phyloP scores from a whole-genome alignment of 2,329 filamentous ascomycete genomes.

The Xylaria sp. region DNA sequence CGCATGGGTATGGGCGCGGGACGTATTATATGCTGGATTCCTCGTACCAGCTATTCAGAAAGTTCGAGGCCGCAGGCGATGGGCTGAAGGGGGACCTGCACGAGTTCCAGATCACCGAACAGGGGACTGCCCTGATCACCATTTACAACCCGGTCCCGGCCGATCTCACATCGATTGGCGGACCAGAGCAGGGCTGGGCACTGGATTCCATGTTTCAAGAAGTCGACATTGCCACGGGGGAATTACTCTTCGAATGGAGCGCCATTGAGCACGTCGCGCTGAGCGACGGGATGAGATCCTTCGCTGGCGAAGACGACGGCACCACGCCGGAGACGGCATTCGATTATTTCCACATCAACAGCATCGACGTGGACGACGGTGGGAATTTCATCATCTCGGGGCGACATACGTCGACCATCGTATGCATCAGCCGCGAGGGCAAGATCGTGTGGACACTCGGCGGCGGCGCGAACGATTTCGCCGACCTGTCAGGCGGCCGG shows the following conservation, averaged over 20 bases:
- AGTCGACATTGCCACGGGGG: conserved; percentile 40
- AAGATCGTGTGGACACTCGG: conserved; percentile 52
- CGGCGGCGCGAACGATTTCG: conserved; percentile 50
- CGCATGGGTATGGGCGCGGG: conserved; percentile 37
- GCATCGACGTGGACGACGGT: conserved; percentile 47
- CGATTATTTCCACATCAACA: conserved; percentile 55
- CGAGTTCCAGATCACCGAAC: conserved; percentile 40
- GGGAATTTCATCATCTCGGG: conserved; percentile 54
- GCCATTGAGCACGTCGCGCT: conserved; percentile 33
- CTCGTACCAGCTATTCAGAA: conserved; percentile 51
- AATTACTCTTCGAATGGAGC: conserved; percentile 41
- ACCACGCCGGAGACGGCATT: conserved; percentile 40
- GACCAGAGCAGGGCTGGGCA: conserved; percentile 36
- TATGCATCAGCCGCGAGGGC: conserved; percentile 47
- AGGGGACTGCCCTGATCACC: conserved; percentile 38
- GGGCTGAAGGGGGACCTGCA: conserved; percentile 46
- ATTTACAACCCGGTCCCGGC: conserved; percentile 38
- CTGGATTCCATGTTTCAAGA: conserved; percentile 40
- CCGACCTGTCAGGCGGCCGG: conserved; percentile 49
- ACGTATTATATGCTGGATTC: conserved; percentile 49
- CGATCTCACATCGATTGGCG: conserved; percentile 37
- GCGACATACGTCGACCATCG: conserved; percentile 48
- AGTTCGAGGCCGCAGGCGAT: conserved; percentile 48
- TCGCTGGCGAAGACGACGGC: conserved; percentile 38
- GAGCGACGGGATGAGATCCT: conserved; percentile 31